Evolutionary conservation across 2,329 filamentous ascomycete species (phyloP), one percentile per base, ranked within the genome.

Genomic region (Cytospora leucostoma): DNA sequence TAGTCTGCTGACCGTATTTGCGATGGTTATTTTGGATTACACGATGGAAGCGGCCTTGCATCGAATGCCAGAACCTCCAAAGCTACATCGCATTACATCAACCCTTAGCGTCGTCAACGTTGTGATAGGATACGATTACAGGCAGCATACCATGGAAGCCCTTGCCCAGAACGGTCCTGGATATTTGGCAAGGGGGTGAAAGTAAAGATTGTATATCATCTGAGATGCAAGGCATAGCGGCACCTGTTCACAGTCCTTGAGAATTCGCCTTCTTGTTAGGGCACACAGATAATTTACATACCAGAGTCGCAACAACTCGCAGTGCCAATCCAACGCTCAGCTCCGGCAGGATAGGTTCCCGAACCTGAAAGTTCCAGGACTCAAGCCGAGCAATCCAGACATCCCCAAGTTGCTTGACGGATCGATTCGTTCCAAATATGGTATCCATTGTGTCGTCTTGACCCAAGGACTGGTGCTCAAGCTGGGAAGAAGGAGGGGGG

Each of bases 11-110:
- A 59, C 56, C 56, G 33, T 38, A 27, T 32, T 17, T 52, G 13
- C 15, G 19, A 21, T 59, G 56, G 7, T 59, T 44, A 8, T 52
- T 12, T 33, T 59, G 47, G 15, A 59, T 59, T 2, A 27, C 34
- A 17, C 50, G 11, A 19, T 59, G 56, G 21, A 59, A 59, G 5
- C 40, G 27, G 0, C 56, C 56, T 4, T 34, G 32, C 56, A 59
- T 59, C 12, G 56, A 59, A 7, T 59, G 34, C 19, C 35, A 38
- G 15, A 59, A 33, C 32, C 56, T 59, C 56, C 56, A 59, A n/a
- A 52, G 27, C 56, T 59, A 8, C 38, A 33, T 13, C 27, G 1
- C 2, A 33, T 10, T 5, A 7, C 2, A 38, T 11, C 37, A 34
- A 11, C 13, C 12, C 6, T 11, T 27, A 17, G 0, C 21, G 2